A percentile compares a stretch with the other conserved stretches of the same genome.
Evolutionary conservation across 225 moss, liverwort and hornwort genomes (phyloP).

Genomic region (Asterella californica): DNA sequence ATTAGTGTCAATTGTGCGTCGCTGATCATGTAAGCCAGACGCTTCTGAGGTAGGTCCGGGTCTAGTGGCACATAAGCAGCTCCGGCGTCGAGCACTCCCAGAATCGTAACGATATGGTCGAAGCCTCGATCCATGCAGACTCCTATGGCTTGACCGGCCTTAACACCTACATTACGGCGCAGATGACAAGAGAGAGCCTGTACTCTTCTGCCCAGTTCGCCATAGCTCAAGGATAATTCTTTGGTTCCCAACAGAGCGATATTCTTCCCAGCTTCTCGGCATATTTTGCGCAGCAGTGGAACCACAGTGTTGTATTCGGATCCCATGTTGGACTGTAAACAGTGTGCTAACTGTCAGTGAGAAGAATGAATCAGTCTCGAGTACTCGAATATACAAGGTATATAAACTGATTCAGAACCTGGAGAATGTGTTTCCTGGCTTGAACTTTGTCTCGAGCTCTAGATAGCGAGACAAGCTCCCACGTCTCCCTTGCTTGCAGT

Average conservation of each 20-base stretch:
- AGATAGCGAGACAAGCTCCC: too few species aligned
- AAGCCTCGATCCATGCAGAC: slow-evolving; percentile 9
- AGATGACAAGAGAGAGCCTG: neutral
- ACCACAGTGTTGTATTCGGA: neutral
- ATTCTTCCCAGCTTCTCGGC: neutral
- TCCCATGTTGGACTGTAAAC: too few species aligned
- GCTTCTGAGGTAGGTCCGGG: neutral
- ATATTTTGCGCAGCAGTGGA: neutral
- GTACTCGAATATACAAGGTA: too few species aligned
- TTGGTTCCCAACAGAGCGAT: neutral
- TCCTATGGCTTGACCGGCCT: neutral
- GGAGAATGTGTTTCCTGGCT: too few species aligned
- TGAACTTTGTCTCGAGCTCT: too few species aligned
- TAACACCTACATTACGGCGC: neutral
- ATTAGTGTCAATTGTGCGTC: neutral
- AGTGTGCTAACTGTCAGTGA: too few species aligned
- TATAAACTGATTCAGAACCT: too few species aligned
- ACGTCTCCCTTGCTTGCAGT: too few species aligned
- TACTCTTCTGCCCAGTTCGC: neutral
- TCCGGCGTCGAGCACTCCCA: slow-evolving; percentile 4
- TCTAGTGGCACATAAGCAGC: neutral
- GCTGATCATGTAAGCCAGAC: slow-evolving; percentile 10
- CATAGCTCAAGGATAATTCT: neutral
- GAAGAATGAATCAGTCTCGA: too few species aligned
- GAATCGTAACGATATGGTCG: neutral